A percentile compares a stretch with the other conserved stretches of the same genome.
Evolutionary conservation across 2,329 filamentous ascomycete genomes (phyloP).

Genomic region (Aureobasidium sp.): DNA sequence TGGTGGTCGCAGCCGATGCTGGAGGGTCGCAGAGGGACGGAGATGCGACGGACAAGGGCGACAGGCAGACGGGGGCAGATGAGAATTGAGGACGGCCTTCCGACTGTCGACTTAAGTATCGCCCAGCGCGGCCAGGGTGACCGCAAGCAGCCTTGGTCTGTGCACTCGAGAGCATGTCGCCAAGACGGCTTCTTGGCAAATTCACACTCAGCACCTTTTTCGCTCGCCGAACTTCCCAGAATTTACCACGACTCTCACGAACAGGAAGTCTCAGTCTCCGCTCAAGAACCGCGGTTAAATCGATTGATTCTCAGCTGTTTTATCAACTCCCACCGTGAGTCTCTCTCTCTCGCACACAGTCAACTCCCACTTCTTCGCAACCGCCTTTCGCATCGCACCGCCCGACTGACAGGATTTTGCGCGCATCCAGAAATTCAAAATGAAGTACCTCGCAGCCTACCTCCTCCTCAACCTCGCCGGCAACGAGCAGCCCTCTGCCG

Average conservation of each 20-base stretch:
- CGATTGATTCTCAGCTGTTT: conserved; percentile 94
- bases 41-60: neutral
- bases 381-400: neutral
- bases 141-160: neutral
- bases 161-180: neutral
- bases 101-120: neutral
- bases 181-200: neutral
- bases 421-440: conserved; percentile 50
- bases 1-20: neutral
- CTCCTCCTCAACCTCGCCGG: conserved; percentile 92
- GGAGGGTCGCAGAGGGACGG: neutral
- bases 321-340: conserved; percentile 22
- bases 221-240: neutral
- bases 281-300: conserved; percentile 86
- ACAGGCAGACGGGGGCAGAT: neutral
- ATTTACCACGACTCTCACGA: conserved; percentile 24
- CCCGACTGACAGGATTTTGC: neutral
- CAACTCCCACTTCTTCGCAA: conserved; percentile 8
- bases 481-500: conserved; percentile 78
- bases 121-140: neutral
- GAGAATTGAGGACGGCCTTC: neutral
- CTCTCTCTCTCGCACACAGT: neutral
- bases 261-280: conserved; percentile 99
- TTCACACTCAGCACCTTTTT: neutral
- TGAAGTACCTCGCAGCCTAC: conserved; percentile 99